Evolutionary conservation across 2,329 filamentous ascomycete species (phyloP).

Genomic region (Fusarium burgessii): DNA sequence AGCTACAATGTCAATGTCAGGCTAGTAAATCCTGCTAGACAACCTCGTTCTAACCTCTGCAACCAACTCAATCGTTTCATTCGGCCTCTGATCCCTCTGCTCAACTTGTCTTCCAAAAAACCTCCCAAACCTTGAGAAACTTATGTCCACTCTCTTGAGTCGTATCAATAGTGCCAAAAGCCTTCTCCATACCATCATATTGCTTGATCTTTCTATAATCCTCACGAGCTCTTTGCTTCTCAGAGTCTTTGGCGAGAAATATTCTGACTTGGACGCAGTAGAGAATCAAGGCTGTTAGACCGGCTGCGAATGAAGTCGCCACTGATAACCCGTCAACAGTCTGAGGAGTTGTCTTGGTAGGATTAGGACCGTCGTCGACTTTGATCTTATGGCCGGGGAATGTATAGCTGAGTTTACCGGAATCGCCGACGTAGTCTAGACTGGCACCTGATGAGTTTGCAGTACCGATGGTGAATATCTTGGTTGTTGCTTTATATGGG

Average conservation of each 20-base stretch:
- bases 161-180: slow-evolving; percentile 36
- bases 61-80: slow-evolving; percentile 27
- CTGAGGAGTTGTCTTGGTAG: background rate
- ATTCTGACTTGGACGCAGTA: slow-evolving; percentile 40
- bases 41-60: background rate
- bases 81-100: slow-evolving; percentile 26
- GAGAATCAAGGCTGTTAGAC: slow-evolving; percentile 49
- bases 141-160: slow-evolving; percentile 39
- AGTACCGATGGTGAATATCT: slow-evolving; percentile 48
- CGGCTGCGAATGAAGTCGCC: slow-evolving; percentile 49
- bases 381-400: slow-evolving; percentile 48
- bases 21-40: background rate
- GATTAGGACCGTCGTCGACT: slow-evolving; percentile 4
- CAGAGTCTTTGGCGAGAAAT: slow-evolving; percentile 4
- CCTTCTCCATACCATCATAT: slow-evolving; percentile 36
- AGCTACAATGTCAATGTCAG: too few species aligned
- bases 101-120: slow-evolving; percentile 41
- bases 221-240: slow-evolving; percentile 28
- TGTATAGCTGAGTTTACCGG: slow-evolving; percentile 46
- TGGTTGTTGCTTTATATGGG: slow-evolving; percentile 24
- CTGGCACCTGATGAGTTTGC: slow-evolving; percentile 21
- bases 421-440: slow-evolving; percentile 30
- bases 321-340: slow-evolving; percentile 43
- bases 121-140: slow-evolving; percentile 47
- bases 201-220: slow-evolving; percentile 24